Evolutionary conservation across 768 basidiomycete genomes (phyloP).

Genomic region (Lactarius vividus): DNA sequence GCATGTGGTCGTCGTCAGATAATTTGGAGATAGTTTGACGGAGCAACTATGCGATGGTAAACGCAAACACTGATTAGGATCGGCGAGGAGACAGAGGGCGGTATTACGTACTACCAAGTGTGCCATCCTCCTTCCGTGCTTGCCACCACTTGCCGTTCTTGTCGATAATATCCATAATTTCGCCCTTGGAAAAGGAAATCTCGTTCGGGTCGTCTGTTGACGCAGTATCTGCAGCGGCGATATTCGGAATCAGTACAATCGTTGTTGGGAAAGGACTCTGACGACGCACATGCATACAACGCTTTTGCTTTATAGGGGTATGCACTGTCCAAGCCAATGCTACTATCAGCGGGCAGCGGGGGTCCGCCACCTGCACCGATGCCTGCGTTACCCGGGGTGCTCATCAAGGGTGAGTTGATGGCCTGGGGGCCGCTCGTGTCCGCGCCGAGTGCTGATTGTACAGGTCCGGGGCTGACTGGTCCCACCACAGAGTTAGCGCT

Average conservation of each 20-base stretch:
- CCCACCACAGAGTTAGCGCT: conserved; percentile 13
- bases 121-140: conserved; percentile 73
- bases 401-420: conserved; percentile 63
- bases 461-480: conserved; percentile 24
- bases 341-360: conserved; percentile 28
- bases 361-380: conserved; percentile 52
- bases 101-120: conserved; percentile 66
- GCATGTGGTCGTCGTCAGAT: conserved; percentile 36
- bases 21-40: conserved; percentile 83
- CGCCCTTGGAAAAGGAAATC: conserved; percentile 90
- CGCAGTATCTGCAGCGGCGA: conserved; percentile 67
- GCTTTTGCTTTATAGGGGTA: conserved; percentile 82
- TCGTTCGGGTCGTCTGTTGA: conserved; percentile 95
- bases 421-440: conserved; percentile 43
- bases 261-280: background rate
- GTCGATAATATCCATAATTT: conserved; percentile 88
- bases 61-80: background rate
- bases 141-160: conserved; percentile 96
- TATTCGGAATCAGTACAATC: background rate
- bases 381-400: conserved; percentile 57
- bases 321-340: conserved; percentile 36
- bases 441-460: conserved; percentile 41
- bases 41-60: conserved; percentile 53
- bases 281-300: conserved; percentile 71
- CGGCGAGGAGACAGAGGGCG: conserved; percentile 3